phyloP scores from a whole-genome alignment of 495 filamentous ascomycete species.

The Achaetomiella virescens region DNA sequence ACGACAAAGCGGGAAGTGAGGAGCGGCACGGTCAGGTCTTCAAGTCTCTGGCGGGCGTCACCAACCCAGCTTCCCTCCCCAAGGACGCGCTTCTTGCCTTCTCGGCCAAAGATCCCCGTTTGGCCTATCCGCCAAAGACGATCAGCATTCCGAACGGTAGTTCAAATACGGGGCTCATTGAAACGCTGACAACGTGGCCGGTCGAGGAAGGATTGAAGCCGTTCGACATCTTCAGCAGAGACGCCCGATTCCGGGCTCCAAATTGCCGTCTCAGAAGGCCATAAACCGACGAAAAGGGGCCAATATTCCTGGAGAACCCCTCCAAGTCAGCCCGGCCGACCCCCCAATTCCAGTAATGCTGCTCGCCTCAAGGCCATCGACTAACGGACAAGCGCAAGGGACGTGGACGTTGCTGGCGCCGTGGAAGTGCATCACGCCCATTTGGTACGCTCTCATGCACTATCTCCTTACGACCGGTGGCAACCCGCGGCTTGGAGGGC shows the following conservation, averaged over 20 bases:
- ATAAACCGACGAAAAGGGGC: slow-evolving; percentile 78
- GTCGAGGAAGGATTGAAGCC: slow-evolving; percentile 53
- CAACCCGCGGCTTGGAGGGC: slow-evolving; percentile 74
- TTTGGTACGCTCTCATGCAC: slow-evolving; percentile 86
- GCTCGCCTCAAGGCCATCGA: slow-evolving; percentile 49
- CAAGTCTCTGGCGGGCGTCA: slow-evolving; percentile 58
- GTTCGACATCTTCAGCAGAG: slow-evolving; percentile 61
- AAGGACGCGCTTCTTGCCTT: slow-evolving; percentile 66
- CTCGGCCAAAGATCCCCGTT: slow-evolving; percentile 68
- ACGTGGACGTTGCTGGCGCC: slow-evolving; percentile 83
- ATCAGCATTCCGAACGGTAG: slow-evolving; percentile 41
- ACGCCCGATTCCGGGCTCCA: slow-evolving; percentile 50
- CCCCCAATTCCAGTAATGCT: slow-evolving; percentile 76
- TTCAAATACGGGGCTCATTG: slow-evolving; percentile 44
- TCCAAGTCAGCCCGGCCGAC: slow-evolving; percentile 58
- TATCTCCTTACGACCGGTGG: slow-evolving; percentile 76
- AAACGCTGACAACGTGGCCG: slow-evolving; percentile 63
- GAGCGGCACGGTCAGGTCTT: slow-evolving; percentile 53
- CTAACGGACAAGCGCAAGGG: slow-evolving; percentile 50
- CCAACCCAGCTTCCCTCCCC: slow-evolving; percentile 72
- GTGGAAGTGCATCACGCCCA: slow-evolving; percentile 80
- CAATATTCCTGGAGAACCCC: slow-evolving; percentile 56
- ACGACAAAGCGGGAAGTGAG: slow-evolving; percentile 16
- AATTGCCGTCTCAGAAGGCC: slow-evolving; percentile 72
- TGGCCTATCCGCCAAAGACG: slow-evolving; percentile 60